Base-by-base conservation (phyloP, 164 flowering plant genomes). In the Akebia trifoliata region DNA sequence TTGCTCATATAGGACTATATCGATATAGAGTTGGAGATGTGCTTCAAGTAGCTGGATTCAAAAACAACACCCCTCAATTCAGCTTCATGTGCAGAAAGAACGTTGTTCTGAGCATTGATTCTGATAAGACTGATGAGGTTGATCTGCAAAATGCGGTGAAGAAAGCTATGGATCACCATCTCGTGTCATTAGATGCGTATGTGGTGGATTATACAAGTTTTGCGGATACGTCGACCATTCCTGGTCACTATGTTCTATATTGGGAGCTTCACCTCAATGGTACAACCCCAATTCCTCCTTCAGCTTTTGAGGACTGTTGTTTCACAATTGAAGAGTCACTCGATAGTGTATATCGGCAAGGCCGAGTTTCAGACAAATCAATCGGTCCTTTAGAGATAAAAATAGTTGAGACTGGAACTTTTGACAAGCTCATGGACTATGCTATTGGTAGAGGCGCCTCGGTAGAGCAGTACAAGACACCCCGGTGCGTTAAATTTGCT, bases 11-110 rank as follows among this genome's bases (percentile, higher is more conserved):
- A 93, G 99, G 99, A 0, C 76, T 93, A 0, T 93, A 87, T 44
- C 69, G 97, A 1, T 90, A 93, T 54, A 59, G 95, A 69, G 97
- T 93, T 1, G 99, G 99, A 0, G 99, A 93, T 66, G 83, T 93
- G 59, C 83, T 93, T 5, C 60, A 87, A 22, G 98, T 93, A 14
- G 84, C 92, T 0, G 97, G 97, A 50, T 93, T 90, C 86, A 93
- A 93, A 78, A 93, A 90, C 87, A 85, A 81, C 50, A 92, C 94
- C 2, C 98, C 98, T 0, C 96, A 93, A 61, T 93, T 93, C 89
- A 86, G 71, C 71, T 93, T 93, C 73, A 60, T 93, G 0, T 87
- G 97, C 74, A 54, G 98, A 22, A 86, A 87, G 56, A 93, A 93
- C 37, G 98, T 90, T 17, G 94, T 78, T 24, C 54, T 93, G 40